A percentile compares a stretch with the other conserved stretches of the same genome.
These are phyloP conservation scores for Cadophora gregata DNA, from an alignment of 2,329 filamentous ascomycete species.

Conservation along the genomic window DNA sequence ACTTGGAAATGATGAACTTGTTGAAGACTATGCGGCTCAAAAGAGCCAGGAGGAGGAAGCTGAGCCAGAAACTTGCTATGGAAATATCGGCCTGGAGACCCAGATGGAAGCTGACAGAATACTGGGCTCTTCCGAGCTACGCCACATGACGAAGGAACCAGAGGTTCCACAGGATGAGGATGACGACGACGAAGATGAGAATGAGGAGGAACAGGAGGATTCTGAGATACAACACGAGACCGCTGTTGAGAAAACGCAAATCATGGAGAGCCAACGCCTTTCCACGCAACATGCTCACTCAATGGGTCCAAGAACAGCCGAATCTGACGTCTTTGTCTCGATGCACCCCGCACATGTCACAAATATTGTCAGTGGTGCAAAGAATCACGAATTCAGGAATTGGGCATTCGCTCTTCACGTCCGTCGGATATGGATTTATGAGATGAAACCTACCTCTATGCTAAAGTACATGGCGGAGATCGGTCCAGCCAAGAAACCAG, in stretches of 20 bases:
- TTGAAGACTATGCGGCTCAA: not conserved
- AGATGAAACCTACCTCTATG: constrained; percentile 52
- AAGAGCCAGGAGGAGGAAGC: constrained; percentile 14
- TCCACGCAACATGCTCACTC: constrained; percentile 54
- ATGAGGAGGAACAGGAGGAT: not conserved
- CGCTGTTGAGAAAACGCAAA: constrained; percentile 34
- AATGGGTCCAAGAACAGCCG: constrained; percentile 55
- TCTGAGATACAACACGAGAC: constrained; percentile 22
- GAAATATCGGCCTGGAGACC: constrained; percentile 39
- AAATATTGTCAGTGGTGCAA: constrained; percentile 55
- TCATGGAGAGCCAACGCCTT: constrained; percentile 56
- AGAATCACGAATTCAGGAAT: constrained; percentile 60
- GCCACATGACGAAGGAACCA: not conserved
- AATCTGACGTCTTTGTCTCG: constrained; percentile 61
- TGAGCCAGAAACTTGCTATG: constrained; percentile 40
- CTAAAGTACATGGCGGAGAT: constrained; percentile 66
- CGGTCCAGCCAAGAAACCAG: constrained; percentile 52
- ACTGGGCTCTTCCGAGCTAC: constrained; percentile 5
- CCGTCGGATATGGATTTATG: constrained; percentile 67
- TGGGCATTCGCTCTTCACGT: constrained; percentile 62
- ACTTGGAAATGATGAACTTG: not conserved
- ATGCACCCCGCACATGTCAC: constrained; percentile 54
- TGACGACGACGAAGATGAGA: not conserved
- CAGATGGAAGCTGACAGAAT: constrained; percentile 34
- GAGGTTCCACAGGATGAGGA: not conserved